These are phyloP conservation scores for Recurvomyces mirabilis DNA, from an alignment of 495 filamentous ascomycete species.

Conservation along the genomic window DNA sequence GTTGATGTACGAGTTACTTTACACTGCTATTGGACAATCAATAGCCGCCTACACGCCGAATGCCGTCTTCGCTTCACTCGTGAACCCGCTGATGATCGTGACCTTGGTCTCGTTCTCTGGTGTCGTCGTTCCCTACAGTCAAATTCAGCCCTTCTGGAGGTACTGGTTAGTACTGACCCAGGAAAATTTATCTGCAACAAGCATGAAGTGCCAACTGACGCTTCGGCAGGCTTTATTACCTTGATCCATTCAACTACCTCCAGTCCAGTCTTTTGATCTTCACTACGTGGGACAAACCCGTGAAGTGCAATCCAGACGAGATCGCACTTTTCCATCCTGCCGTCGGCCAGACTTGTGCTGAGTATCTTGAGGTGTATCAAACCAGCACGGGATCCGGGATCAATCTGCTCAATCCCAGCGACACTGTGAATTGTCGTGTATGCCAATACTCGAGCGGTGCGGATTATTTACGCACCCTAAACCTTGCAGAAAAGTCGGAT, in stretches of 20 bases:
- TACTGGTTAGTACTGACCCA: constrained; percentile 35
- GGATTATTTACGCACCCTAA: constrained; percentile 53
- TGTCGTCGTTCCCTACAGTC: constrained; percentile 47
- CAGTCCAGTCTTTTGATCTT: constrained; percentile 39
- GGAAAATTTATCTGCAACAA: too few species aligned
- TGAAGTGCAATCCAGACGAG: constrained; percentile 14
- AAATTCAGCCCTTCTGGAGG: constrained; percentile 61
- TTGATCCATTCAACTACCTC: constrained; percentile 52
- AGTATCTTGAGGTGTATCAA: constrained; percentile 23
- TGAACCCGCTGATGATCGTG: constrained; percentile 42
- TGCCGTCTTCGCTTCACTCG: constrained; percentile 42
- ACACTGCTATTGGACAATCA: constrained; percentile 41
- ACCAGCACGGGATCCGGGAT: constrained; percentile 22
- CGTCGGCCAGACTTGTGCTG: constrained; percentile 19
- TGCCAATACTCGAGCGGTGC: constrained; percentile 48
- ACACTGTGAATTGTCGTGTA: constrained; percentile 42
- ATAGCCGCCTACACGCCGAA: constrained; percentile 47
- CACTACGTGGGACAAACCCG: constrained; percentile 32
- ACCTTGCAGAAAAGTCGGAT: constrained; percentile 35
- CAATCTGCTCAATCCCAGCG: constrained; percentile 34
- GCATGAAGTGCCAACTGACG: neutral
- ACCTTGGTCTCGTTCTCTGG: constrained; percentile 45
- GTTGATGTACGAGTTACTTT: constrained; percentile 39
- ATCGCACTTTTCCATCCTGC: constrained; percentile 17
- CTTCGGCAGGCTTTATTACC: constrained; percentile 50